phyloP scores from a whole-genome alignment of 306 rosid species.

The Begonia peltatifolia region DNA sequence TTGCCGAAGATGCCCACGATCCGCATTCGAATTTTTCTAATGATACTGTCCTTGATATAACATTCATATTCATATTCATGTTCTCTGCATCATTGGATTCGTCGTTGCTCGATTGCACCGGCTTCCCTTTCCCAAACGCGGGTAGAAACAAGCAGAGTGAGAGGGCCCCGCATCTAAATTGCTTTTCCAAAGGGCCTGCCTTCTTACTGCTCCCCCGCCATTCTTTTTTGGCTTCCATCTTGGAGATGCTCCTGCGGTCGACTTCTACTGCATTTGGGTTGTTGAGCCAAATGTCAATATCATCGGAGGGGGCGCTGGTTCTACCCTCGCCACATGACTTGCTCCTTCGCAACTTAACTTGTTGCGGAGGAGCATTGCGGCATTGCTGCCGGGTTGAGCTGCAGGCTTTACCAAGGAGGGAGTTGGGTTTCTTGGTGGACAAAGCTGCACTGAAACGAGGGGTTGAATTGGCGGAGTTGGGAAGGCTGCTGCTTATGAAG shows the following conservation, averaged over 20 bases:
- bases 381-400: constrained; percentile 6
- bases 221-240: constrained; percentile 20
- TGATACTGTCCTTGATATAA: constrained; percentile 57
- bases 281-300: constrained; percentile 42
- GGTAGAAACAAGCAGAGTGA: constrained; percentile 50
- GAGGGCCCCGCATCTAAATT: constrained; percentile 55
- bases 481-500: constrained; percentile 65
- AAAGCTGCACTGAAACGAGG: constrained; percentile 22
- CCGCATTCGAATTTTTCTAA: constrained; percentile 89
- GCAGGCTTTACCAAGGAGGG: neutral
- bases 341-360: too few species aligned
- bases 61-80: constrained; percentile 6
- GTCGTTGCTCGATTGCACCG: constrained; percentile 29
- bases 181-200: constrained; percentile 15
- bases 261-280: constrained; percentile 17
- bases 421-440: constrained; percentile 26
- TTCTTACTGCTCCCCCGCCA: constrained; percentile 6
- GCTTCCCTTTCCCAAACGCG: constrained; percentile 44
- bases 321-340: constrained; percentile 23
- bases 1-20: constrained; percentile 65
- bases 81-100: neutral
- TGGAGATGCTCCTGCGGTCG: constrained; percentile 10
- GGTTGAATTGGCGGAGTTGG: constrained; percentile 49
- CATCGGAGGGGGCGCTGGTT: constrained; percentile 25
- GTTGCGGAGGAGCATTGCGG: too few species aligned